A percentile compares a stretch with the other conserved stretches of the same genome.
Evolutionary conservation across 2,329 filamentous ascomycete genomes (phyloP).

Genomic region (Fusarium multiceps): DNA sequence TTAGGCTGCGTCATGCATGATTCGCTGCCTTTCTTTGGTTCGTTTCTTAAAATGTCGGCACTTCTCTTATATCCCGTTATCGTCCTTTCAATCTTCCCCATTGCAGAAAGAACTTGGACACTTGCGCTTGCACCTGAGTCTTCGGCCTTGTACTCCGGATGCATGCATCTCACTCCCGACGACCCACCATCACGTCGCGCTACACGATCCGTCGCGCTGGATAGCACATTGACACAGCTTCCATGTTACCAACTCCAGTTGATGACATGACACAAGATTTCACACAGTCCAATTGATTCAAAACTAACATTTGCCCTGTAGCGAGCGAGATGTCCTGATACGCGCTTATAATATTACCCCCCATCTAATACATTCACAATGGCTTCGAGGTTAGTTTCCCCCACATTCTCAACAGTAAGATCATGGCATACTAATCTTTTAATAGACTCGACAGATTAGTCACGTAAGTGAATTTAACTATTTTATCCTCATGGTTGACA

Average conservation of each 20-base stretch:
- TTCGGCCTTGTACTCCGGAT: slow-evolving; percentile 33
- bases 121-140: neutral
- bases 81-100: slow-evolving; percentile 1
- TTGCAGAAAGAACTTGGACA: slow-evolving; percentile 16
- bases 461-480: slow-evolving; percentile 71
- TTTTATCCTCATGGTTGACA: neutral
- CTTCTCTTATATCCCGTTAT: slow-evolving; percentile 10
- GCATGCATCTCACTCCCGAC: slow-evolving; percentile 43
- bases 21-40: slow-evolving; percentile 8
- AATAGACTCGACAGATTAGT: slow-evolving; percentile 83
- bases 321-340: slow-evolving; percentile 48
- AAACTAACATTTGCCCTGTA: slow-evolving; percentile 32
- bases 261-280: slow-evolving; percentile 7
- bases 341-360: slow-evolving; percentile 27
- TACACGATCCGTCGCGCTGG: slow-evolving; percentile 44
- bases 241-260: slow-evolving; percentile 14
- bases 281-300: neutral
- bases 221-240: slow-evolving; percentile 29
- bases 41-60: slow-evolving; percentile 24
- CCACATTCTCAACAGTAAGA: neutral
- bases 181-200: slow-evolving; percentile 47
- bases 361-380: slow-evolving; percentile 58
- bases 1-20: slow-evolving; percentile 28
- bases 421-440: slow-evolving; percentile 21
- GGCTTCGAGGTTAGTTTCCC: slow-evolving; percentile 63